Conservation (phyloP, 2,329 filamentous ascomycete genomes). For the Tolypocladium inflatum region DNA sequence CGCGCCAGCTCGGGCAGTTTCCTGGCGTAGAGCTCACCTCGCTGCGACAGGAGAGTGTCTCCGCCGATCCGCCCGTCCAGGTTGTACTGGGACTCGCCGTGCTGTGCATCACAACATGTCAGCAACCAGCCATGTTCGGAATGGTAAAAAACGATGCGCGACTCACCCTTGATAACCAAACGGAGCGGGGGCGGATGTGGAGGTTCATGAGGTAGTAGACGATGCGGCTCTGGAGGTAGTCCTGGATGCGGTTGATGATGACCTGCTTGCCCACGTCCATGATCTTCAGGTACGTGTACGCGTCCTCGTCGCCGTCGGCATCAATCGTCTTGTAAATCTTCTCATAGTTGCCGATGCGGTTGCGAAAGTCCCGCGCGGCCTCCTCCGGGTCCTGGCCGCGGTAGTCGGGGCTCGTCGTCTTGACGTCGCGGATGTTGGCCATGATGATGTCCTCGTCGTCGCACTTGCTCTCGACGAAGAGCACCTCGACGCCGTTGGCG, state of each 20-base stretch:
- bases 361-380: constrained; percentile 84
- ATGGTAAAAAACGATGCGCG: not conserved
- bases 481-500: constrained; percentile 70
- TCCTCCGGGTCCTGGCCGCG: constrained; percentile 85
- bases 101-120: constrained; percentile 36
- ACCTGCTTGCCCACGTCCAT: constrained; percentile 94
- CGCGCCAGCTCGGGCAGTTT: constrained; percentile 77
- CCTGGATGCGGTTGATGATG: constrained; percentile 95
- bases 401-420: constrained; percentile 94
- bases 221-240: constrained; percentile 91
- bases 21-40: constrained; percentile 79
- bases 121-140: not conserved
- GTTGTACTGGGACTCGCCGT: constrained; percentile 92
- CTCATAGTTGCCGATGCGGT: constrained; percentile 94
- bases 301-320: constrained; percentile 65
- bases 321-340: constrained; percentile 93
- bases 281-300: constrained; percentile 92
- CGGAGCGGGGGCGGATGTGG: constrained; percentile 91
- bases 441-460: constrained; percentile 95
- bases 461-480: constrained; percentile 96
- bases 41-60: constrained; percentile 75
- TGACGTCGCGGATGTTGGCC: constrained; percentile 96
- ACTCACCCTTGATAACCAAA: constrained; percentile 87
- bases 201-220: constrained; percentile 99
- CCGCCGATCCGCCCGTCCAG: constrained; percentile 85